These are phyloP conservation scores for Krasilnikovozyma curviuscula DNA, from an alignment of 768 basidiomycete genomes.

Conservation along the genomic window DNA sequence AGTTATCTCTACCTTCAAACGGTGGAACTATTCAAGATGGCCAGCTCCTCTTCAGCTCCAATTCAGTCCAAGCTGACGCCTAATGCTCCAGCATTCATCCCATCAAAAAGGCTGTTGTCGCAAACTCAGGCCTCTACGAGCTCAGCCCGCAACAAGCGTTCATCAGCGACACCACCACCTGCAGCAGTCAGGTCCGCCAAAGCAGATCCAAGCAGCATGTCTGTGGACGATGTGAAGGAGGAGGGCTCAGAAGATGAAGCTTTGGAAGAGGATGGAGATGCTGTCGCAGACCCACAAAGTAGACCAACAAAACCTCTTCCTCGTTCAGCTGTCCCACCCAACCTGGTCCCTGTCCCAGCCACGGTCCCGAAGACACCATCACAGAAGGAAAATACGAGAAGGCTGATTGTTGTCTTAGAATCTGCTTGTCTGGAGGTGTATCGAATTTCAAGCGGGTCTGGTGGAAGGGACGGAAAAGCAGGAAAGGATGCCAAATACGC, in stretches of 20 bases:
- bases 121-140: too few relatives aligned
- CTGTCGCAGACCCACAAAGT: too few relatives aligned
- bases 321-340: conserved; percentile 52
- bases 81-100: neutral
- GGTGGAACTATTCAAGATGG: too few relatives aligned
- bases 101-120: neutral
- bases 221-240: too few relatives aligned
- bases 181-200: too few relatives aligned
- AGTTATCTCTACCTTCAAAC: too few relatives aligned
- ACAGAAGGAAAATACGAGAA: conserved; percentile 33
- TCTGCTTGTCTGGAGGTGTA: conserved; percentile 94
- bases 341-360: conserved; percentile 65
- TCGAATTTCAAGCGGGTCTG: conserved; percentile 47
- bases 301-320: conserved; percentile 34
- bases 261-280: too few relatives aligned
- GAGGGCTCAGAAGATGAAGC: too few relatives aligned
- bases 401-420: conserved; percentile 75
- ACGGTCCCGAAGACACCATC: conserved; percentile 39
- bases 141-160: too few relatives aligned
- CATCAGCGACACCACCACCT: too few relatives aligned
- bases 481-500: conserved; percentile 78
- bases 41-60: neutral
- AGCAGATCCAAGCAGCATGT: too few relatives aligned
- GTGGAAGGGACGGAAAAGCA: conserved; percentile 31
- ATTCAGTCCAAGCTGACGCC: neutral